Evolutionary conservation across 2,329 filamentous ascomycete genomes (phyloP), one percentile per base, ranked within the genome.

Genomic region (Aspergillus sp.): DNA sequence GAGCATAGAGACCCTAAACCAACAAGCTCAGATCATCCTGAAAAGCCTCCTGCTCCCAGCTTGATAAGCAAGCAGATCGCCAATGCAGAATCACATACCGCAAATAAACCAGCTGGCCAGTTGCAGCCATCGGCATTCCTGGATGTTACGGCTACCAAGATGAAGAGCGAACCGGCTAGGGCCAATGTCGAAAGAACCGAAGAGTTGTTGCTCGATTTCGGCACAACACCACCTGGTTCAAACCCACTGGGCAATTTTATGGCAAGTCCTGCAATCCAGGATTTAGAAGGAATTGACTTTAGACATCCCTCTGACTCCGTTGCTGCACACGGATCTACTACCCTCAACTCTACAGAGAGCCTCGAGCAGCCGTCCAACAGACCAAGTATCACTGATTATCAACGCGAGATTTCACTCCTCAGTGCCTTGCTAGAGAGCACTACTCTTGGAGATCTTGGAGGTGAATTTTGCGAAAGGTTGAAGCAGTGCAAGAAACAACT

Each of bases 251-350:
- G 17, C 10, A 7, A 10, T 32, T 15, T 19, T 15, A 23, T 50
- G 33, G 39, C 45, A 43, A 57, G 52, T 19, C 53, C 56, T 39
- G 50, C 51, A 2, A 25, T 56, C 23, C 41, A 51, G 48, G 58
- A 60, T 23, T 37, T 59, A 22, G 43, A 56, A 49, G 60, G 56
- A 2, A 41, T 63, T 17, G 50, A 57, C 12, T 60, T 60, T 37
- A 20, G 43, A 17, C 41, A 43, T 20, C 12, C 37, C 10, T 5
- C 5, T 15, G 37, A 39, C 10, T 10, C 37, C 10, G 19, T 19
- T 39, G 7, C 37, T 22, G 25, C 10, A 30, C 25, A 12, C 12
- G 25, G 25, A 12, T 30, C 10, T 30, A 30, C 9, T 12, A 30
- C 10, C 25, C 25, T 30, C 4, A 10, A 30, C 9, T 30, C 25